A percentile compares a stretch with the other conserved stretches of the same genome.
Conservation (phyloP, 768 basidiomycete species). For the Boletellus sp. region DNA sequence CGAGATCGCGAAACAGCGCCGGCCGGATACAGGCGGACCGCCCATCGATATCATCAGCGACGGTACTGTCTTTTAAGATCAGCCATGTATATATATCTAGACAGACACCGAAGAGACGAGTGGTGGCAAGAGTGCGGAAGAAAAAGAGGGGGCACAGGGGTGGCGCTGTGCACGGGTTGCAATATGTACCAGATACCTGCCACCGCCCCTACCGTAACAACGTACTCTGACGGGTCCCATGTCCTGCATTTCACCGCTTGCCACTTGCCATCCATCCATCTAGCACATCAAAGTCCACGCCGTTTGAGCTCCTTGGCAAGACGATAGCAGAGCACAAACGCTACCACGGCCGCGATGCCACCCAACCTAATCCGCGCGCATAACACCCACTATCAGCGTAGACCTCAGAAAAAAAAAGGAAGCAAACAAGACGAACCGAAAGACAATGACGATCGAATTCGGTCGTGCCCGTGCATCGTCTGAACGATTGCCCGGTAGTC, state of each 20-base stretch:
- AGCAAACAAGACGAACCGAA: constrained; percentile 45
- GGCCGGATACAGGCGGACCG: constrained; percentile 74
- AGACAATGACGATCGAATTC: constrained; percentile 77
- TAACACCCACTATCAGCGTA: background rate
- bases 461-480: constrained; percentile 29
- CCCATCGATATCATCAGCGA: constrained; percentile 86
- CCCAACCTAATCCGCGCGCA: constrained; percentile 45
- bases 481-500: constrained; percentile 7
- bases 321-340: constrained; percentile 51
- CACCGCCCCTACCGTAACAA: too few species aligned
- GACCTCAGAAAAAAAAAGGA: background rate
- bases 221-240: too few species aligned
- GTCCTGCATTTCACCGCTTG: too few species aligned
- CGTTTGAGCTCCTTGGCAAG: constrained; percentile 52
- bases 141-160: too few species aligned
- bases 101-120: too few species aligned
- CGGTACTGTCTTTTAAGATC: constrained; percentile 67
- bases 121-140: too few species aligned
- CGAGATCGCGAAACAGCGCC: constrained; percentile 78
- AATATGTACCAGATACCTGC: too few species aligned
- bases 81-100: too few species aligned
- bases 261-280: too few species aligned
- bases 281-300: constrained; percentile 1
- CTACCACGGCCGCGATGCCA: constrained; percentile 51
- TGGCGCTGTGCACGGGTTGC: too few species aligned